Conservation (phyloP, 768 basidiomycete species). For the Pulveroboletus ravenelii region DNA sequence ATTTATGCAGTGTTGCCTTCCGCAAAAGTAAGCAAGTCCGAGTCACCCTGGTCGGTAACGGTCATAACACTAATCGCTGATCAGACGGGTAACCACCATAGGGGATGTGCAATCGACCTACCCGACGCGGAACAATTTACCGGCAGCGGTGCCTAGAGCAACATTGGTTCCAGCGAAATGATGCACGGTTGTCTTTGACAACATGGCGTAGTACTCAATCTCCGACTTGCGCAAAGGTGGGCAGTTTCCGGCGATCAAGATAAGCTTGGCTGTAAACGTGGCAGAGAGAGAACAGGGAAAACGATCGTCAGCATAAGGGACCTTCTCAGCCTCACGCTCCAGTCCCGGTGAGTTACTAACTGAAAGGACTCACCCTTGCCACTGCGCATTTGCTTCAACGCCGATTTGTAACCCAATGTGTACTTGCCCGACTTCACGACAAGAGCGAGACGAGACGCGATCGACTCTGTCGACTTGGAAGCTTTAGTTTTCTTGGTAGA, state of each 20-base stretch:
- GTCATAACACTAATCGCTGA: constrained; percentile 80
- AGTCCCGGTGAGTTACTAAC: constrained; percentile 70
- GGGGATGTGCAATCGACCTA: constrained; percentile 31
- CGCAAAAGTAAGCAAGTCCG: constrained; percentile 85
- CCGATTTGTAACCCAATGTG: constrained; percentile 95
- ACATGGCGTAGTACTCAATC: constrained; percentile 99
- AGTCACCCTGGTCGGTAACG: constrained; percentile 92
- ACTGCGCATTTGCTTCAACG: constrained; percentile 95
- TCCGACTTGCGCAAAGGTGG: constrained; percentile 99
- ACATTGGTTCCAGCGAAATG: constrained; percentile 98
- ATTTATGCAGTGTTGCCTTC: constrained; percentile 64
- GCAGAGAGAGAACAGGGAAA: constrained; percentile 20
- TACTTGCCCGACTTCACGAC: constrained; percentile 99
- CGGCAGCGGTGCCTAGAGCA: constrained; percentile 96
- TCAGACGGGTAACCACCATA: constrained; percentile 3
- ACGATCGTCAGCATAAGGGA: constrained; percentile 72
- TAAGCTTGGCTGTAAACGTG: constrained; percentile 77
- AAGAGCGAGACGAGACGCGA: constrained; percentile 86
- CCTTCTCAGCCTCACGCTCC: constrained; percentile 99
- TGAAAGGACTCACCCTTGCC: constrained; percentile 81
- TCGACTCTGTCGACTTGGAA: constrained; percentile 89
- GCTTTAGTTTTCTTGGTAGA: constrained; percentile 95
- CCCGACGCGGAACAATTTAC: constrained; percentile 99
- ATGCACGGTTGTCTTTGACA: constrained; percentile 98
- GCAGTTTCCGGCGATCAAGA: constrained; percentile 98